Evolutionary conservation across 192 early-diverging fungal genomes (phyloP), one percentile per base, ranked within the genome.

Genomic region (Backusella luteola): DNA sequence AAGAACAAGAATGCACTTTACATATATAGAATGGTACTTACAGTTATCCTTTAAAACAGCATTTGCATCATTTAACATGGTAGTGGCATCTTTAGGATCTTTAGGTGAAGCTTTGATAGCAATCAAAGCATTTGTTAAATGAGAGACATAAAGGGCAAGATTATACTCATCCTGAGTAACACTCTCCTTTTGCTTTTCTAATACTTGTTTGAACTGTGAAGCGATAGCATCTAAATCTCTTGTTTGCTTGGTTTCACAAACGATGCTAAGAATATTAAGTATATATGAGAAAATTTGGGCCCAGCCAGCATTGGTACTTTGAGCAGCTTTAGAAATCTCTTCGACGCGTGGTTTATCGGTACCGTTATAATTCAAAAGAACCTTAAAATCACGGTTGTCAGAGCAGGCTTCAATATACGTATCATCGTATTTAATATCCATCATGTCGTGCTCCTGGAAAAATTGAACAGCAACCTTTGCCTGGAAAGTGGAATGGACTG

Each of bases 381-480:
- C 90, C 8, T 73, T 83, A 9, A 89, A 83, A 74, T 96, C 94
- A 23, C 94, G 88, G 73, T 96, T 94, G 42, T 96, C 94, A 35
- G 87, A 83, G 29, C 82, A 82, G 4, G 81, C 41, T 44, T 79
- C 67, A 68, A 84, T 76, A 75, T 81, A 85, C 5, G 73, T 69
- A 34, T 86, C 88, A 38, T 93, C 88, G 63, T 84, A 87, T 19
- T 82, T 82, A 66, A 93, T 80, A 6, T 89, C 85, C 12, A 66
- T 67, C 6, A 87, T 77, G 66, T 93, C 87, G 0, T 90, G 79
- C 6, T 89, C 86, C 14, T 88, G 74, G 67, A 92, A 85, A 77
- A 83, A 89, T 3, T 84, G 80, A 7, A 90, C 79, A 15, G 68
- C 81, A 12, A 88, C 66, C 32, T 86, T 89, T 35, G 83, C 76